Evolutionary conservation across 768 basidiomycete genomes (phyloP).

Genomic region (Suillus placidus): DNA sequence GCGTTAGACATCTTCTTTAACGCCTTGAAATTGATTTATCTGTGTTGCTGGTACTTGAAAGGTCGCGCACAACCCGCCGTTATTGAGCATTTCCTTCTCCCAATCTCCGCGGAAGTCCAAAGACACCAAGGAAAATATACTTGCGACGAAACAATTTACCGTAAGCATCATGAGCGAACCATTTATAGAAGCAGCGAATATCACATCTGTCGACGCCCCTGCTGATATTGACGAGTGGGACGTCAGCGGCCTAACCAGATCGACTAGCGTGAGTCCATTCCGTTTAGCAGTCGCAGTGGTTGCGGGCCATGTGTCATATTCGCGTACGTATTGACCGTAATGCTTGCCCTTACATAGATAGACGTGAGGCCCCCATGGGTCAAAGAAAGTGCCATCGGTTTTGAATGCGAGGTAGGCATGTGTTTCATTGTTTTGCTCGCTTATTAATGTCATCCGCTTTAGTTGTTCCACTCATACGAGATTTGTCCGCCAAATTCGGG

Average conservation of each 20-base stretch:
- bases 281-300: slow-evolving; percentile 9
- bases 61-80: slow-evolving; percentile 67
- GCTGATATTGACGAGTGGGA: slow-evolving; percentile 59
- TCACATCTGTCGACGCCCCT: slow-evolving; percentile 57
- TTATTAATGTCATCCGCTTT: slow-evolving; percentile 22
- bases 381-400: slow-evolving; percentile 56
- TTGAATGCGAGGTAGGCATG: slow-evolving; percentile 63
- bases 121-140: slow-evolving; percentile 69
- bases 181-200: slow-evolving; percentile 59
- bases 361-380: slow-evolving; percentile 55
- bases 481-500: slow-evolving; percentile 42
- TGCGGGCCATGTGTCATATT: slow-evolving; percentile 14
- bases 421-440: slow-evolving; percentile 14
- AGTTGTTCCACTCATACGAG: slow-evolving; percentile 56
- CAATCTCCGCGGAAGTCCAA: slow-evolving; percentile 47
- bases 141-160: slow-evolving; percentile 66
- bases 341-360: slow-evolving; percentile 35
- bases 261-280: slow-evolving; percentile 48
- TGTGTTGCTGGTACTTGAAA: slow-evolving; percentile 23
- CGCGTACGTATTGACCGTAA: slow-evolving; percentile 12
- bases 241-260: slow-evolving; percentile 58
- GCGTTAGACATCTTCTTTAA: slow-evolving; percentile 7
- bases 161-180: slow-evolving; percentile 73
- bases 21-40: background rate
- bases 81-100: slow-evolving; percentile 63